Percentiles rank a stretch among this genome's conserved stretches.
Evolutionary conservation across 805 yeast genomes (phyloP).

Genomic region (Candida loeiensis): DNA sequence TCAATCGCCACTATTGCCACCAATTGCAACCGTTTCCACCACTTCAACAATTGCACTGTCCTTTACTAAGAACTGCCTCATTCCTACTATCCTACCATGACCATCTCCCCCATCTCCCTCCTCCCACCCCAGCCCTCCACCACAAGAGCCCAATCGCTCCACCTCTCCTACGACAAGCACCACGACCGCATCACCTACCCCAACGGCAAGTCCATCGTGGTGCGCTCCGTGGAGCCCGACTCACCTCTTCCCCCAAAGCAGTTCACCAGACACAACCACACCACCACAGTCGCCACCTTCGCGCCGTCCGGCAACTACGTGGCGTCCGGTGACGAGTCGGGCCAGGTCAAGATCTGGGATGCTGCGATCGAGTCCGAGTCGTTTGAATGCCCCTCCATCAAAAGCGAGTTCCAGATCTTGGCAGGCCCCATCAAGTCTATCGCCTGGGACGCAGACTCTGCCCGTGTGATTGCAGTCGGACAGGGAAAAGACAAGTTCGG

Average conservation of each 20-base stretch:
- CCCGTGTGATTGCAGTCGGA: constrained; percentile 90
- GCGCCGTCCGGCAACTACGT: constrained; percentile 87
- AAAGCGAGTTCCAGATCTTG: constrained; percentile 77
- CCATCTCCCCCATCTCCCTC: constrained; percentile 27
- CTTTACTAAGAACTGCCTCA: not conserved
- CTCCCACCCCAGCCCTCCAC: constrained; percentile 84
- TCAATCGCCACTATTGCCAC: too few relatives aligned
- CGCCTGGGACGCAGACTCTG: constrained; percentile 88
- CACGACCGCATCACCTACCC: constrained; percentile 76
- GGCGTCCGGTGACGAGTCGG: constrained; percentile 91
- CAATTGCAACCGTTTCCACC: too few relatives aligned
- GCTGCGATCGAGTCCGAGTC: constrained; percentile 38
- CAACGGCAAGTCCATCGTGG: constrained; percentile 71
- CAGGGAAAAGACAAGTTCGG: constrained; percentile 90
- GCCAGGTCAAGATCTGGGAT: constrained; percentile 89
- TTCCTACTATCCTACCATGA: constrained; percentile 15
- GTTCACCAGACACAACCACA: constrained; percentile 65
- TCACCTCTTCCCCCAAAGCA: constrained; percentile 52
- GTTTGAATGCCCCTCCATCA: constrained; percentile 50
- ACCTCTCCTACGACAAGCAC: constrained; percentile 68
- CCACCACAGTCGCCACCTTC: constrained; percentile 81
- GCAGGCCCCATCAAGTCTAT: constrained; percentile 78
- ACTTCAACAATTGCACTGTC: too few relatives aligned
- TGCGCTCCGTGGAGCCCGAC: constrained; percentile 58
- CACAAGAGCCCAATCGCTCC: constrained; percentile 63